Conservation (phyloP, 177 flowering plant genomes). For the Vitis hybrid region DNA sequence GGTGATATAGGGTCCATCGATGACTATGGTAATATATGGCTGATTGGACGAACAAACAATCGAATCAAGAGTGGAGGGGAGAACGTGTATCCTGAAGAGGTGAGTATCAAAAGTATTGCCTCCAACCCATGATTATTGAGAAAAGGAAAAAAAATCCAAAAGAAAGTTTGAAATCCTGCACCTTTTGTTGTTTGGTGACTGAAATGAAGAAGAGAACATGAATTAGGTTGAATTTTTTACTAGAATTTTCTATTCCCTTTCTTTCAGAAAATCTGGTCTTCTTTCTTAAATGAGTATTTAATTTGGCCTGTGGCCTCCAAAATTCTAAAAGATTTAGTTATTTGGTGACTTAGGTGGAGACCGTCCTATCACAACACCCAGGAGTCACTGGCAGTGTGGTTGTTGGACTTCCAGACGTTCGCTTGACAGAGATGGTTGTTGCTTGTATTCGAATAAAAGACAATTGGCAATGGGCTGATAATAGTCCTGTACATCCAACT, state of each 20-base stretch:
- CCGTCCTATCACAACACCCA: conserved; percentile 61
- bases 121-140: not conserved
- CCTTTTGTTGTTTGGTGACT: not conserved
- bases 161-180: no score
- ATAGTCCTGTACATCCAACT: not conserved
- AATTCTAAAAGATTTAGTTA: not conserved
- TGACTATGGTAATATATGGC: conserved; percentile 71
- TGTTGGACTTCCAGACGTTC: conserved; percentile 66
- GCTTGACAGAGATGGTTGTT: conserved; percentile 74
- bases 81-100: conserved; percentile 92
- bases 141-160: not conserved
- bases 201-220: not conserved
- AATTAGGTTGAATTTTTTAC: not conserved
- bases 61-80: conserved; percentile 93
- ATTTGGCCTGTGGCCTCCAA: not conserved
- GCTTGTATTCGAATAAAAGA: conserved; percentile 63
- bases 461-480: conserved; percentile 62
- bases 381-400: conserved; percentile 53
- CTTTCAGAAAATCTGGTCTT: not conserved
- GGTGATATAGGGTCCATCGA: conserved; percentile 85
- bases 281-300: not conserved
- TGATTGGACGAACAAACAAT: conserved; percentile 69
- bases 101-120: conserved; percentile 14
- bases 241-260: not conserved
- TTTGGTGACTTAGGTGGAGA: conserved; percentile 60